These are phyloP conservation scores for Cryptococcus sp. DNA, from an alignment of 1,284 basidiomycete species.

Conservation along the genomic window DNA sequence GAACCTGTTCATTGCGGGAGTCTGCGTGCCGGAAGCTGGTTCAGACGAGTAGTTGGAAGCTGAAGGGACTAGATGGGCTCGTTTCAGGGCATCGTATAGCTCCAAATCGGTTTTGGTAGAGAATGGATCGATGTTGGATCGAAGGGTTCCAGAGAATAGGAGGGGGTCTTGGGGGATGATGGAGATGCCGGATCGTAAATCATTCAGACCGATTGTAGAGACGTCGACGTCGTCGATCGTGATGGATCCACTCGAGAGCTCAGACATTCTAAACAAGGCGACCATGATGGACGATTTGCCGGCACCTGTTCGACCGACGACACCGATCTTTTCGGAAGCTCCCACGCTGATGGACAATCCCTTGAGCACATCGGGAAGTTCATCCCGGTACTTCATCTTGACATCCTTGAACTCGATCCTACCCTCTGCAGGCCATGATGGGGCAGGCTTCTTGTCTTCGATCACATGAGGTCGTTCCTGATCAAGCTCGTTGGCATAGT, in stretches of 20 bases:
- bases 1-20: conserved; percentile 54
- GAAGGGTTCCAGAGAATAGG: conserved; percentile 56
- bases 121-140: conserved; percentile 70
- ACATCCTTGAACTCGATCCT: conserved; percentile 48
- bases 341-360: conserved; percentile 56
- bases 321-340: conserved; percentile 54
- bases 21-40: conserved; percentile 3
- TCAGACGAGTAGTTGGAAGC: conserved; percentile 3
- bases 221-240: conserved; percentile 50
- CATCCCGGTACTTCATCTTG: conserved; percentile 52
- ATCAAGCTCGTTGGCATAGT: conserved; percentile 67
- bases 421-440: conserved; percentile 61
- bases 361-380: conserved; percentile 53
- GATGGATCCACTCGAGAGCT: conserved; percentile 48
- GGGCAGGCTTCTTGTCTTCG: conserved; percentile 56
- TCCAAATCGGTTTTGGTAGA: conserved; percentile 65
- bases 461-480: conserved; percentile 73
- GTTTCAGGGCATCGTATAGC: conserved; percentile 75
- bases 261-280: conserved; percentile 51
- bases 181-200: conserved; percentile 50
- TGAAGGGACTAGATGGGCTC: conserved; percentile 62
- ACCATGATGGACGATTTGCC: conserved; percentile 62
- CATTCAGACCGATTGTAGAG: conserved; percentile 53
- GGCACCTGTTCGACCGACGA: conserved; percentile 52
- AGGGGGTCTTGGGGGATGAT: conserved; percentile 83